Base-by-base conservation (phyloP, 1,284 basidiomycete species). In the Malassezia arunalokei region DNA sequence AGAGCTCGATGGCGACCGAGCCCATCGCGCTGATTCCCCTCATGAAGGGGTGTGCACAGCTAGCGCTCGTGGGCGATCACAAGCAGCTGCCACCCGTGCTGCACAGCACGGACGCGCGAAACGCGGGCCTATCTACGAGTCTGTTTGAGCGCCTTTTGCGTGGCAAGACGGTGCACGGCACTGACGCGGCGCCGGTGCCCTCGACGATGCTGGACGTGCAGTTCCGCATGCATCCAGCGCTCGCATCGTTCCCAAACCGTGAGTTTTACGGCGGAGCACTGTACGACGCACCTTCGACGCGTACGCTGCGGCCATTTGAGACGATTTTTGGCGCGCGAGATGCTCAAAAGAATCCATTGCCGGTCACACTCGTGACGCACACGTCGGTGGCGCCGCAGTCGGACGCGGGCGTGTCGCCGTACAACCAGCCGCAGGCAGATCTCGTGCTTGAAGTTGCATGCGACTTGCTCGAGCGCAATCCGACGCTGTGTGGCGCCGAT, bases 71-170 rank as follows among this genome's bases (percentile, higher is more conserved):
- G 58, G 91, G 90, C 29, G 91, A 95, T 75, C 91, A 95, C 75
- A 91, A 91, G 72, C 91, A 95, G 72, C 78, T 94, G n/a, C 87
- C 90, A 17, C 88, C 91, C 0, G 82, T 94, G 49, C 87, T 92
- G 56, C 78, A 81, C 17, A 63, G 68, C 40, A 24, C 45, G 6
- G 56, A 51, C 37, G 57, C 58, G 32, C 50, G 86, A 85, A 1
- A 79, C 81, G 64, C 75, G 78, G 87, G 86, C 0, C 77, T 91
- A 14, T 82, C 82, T 1, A 79, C 81, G 15, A 88, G 86, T 74
- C 77, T 95, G 28, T 95, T 95, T 62, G 90, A 95, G 73, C 78
- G 90, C 29, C 77, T 95, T 44, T 85, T 86, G 78, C 83, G 61
- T 78, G 28, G 9, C 45, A 27, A 29, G 35, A 38, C 41, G 20